phyloP scores from a whole-genome alignment of 2,329 filamentous ascomycete species.

The Aureobasidium sp. region DNA sequence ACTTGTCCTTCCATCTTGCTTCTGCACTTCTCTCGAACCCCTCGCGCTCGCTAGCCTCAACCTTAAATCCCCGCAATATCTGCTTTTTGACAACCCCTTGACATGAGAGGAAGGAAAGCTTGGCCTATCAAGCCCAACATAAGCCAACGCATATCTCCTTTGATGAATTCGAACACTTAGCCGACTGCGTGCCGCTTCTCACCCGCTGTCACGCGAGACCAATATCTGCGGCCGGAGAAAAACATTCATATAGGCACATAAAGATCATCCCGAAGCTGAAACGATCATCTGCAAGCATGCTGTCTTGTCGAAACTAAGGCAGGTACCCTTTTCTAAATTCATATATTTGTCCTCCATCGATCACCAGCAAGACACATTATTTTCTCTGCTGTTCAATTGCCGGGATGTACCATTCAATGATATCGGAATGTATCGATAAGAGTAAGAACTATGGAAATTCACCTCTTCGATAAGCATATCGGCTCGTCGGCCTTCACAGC shows the following conservation, averaged over 20 bases:
- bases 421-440: not conserved
- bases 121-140: constrained; percentile 5
- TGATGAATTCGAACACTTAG: not conserved
- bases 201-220: not conserved
- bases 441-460: not conserved
- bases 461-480: not conserved
- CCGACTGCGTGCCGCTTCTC: not conserved
- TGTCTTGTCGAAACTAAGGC: not conserved
- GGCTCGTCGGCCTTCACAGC: not conserved
- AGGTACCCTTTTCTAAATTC: not conserved
- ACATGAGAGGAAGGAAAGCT: not conserved
- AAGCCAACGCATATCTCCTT: not conserved
- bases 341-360: not conserved
- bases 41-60: not conserved
- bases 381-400: not conserved
- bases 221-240: not conserved
- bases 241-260: not conserved
- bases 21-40: not conserved
- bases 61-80: constrained; percentile 7
- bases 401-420: too few relatives aligned
- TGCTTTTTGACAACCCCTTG: not conserved
- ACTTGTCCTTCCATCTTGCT: not conserved
- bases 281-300: not conserved
- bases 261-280: not conserved
- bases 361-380: not conserved